Conservation (phyloP, 129 eudicot genomes). For the Artemisia annua region DNA sequence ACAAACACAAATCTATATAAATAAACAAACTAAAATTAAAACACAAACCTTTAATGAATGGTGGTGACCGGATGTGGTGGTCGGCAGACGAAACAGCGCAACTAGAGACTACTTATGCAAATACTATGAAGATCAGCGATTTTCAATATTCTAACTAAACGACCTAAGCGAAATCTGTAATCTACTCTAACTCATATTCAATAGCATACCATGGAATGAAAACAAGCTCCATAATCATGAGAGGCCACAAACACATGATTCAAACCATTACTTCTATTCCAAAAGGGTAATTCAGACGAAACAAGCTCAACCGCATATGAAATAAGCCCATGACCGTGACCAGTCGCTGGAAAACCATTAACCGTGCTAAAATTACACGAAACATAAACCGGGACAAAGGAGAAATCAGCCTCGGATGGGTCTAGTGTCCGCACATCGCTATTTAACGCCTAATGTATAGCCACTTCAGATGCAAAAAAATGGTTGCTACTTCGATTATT, state of each 20-base stretch:
- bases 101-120: too few species aligned
- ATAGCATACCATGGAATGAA: conserved; percentile 73
- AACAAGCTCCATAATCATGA: conserved; percentile 91
- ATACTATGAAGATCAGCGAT: too few species aligned
- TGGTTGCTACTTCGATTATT: conserved; percentile 63
- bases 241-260: conserved; percentile 93
- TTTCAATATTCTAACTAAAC: too few species aligned
- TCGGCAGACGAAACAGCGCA: too few species aligned
- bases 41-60: too few species aligned
- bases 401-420: conserved; percentile 75
- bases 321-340: conserved; percentile 68
- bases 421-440: conserved; percentile 62
- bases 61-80: too few species aligned
- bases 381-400: conserved; percentile 63
- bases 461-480: conserved; percentile 83
- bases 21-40: too few species aligned
- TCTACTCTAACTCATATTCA: too few species aligned
- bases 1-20: too few species aligned
- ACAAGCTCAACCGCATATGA: conserved; percentile 54
- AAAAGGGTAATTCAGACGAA: conserved; percentile 58
- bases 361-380: conserved; percentile 78
- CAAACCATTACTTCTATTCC: conserved; percentile 78
- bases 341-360: conserved; percentile 81
- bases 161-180: too few species aligned
- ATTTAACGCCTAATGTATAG: conserved; percentile 58